Conservation (phyloP, 139 green algal genomes). For the Tetraselmis striata region DNA sequence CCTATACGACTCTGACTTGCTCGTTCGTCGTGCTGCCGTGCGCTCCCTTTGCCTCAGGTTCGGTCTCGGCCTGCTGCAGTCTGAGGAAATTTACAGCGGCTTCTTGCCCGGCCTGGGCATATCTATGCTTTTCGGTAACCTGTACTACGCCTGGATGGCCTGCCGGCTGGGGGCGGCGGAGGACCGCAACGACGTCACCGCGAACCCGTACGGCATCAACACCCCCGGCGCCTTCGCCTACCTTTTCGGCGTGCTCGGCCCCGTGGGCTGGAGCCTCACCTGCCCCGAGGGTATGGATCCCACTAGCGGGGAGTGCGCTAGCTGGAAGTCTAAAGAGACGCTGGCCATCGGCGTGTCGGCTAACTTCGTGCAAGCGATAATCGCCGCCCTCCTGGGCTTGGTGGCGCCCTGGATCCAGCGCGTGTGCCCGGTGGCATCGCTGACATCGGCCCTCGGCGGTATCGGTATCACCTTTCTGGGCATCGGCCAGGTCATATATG, state of each 20-base stretch:
- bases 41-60: background rate
- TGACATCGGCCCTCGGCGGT: background rate
- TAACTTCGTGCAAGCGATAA: background rate
- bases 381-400: background rate
- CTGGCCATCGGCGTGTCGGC: background rate
- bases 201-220: conserved; percentile 24
- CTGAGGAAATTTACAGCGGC: conserved; percentile 8
- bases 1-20: background rate
- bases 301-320: background rate
- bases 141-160: conserved; percentile 15
- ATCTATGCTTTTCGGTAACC: conserved; percentile 10
- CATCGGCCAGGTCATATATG: background rate
- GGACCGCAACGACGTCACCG: conserved; percentile 7
- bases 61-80: background rate
- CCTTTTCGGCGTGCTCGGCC: background rate
- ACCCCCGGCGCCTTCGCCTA: conserved; percentile 7
- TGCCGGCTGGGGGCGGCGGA: conserved; percentile 4
- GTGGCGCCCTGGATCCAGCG: background rate
- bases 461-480: background rate
- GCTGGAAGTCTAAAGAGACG: background rate
- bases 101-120: conserved; percentile 8
- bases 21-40: background rate
- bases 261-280: background rate
- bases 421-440: background rate
- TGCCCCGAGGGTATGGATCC: background rate